Evolutionary conservation across 2,329 filamentous ascomycete species (phyloP).

Genomic region (Fusarium nisikadoi): DNA sequence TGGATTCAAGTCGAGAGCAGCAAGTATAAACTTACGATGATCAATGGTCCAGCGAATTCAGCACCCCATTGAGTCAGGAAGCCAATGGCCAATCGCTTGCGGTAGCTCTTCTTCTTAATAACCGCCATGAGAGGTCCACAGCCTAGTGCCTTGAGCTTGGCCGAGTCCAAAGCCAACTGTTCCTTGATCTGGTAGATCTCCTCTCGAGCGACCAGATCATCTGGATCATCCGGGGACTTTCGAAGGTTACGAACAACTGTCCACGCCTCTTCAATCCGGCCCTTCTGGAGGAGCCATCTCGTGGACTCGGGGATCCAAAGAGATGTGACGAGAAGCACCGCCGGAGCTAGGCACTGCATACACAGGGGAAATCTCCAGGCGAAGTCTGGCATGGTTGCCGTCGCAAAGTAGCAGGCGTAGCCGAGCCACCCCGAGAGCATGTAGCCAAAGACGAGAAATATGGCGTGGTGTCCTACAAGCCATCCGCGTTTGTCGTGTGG

Average conservation of each 20-base stretch:
- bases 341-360: constrained; percentile 53
- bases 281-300: constrained; percentile 60
- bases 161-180: constrained; percentile 55
- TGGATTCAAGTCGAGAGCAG: rapidly evolving
- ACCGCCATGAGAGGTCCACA: constrained; percentile 55
- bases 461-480: constrained; percentile 60
- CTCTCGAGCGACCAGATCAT: constrained; percentile 56
- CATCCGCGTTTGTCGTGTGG: constrained; percentile 57
- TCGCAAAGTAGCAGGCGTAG: constrained; percentile 48
- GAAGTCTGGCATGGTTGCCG: constrained; percentile 41
- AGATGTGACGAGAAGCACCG: constrained; percentile 50
- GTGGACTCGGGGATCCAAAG: constrained; percentile 55
- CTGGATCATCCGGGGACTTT: constrained; percentile 42
- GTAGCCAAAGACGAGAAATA: constrained; percentile 57
- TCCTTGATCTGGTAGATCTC: constrained; percentile 59
- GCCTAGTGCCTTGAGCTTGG: constrained; percentile 53
- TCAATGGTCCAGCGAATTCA: constrained; percentile 61
- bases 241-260: constrained; percentile 52
- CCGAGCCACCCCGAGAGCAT: constrained; percentile 54
- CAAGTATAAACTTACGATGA: constrained; percentile 54
- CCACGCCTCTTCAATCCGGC: constrained; percentile 57
- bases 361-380: constrained; percentile 57
- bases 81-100: constrained; percentile 61
- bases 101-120: constrained; percentile 57
- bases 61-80: constrained; percentile 65